A percentile compares a stretch with the other conserved stretches of the same genome.
Evolutionary conservation across 163 green algal species (phyloP).

Genomic region (Scenedesmus sp.): DNA sequence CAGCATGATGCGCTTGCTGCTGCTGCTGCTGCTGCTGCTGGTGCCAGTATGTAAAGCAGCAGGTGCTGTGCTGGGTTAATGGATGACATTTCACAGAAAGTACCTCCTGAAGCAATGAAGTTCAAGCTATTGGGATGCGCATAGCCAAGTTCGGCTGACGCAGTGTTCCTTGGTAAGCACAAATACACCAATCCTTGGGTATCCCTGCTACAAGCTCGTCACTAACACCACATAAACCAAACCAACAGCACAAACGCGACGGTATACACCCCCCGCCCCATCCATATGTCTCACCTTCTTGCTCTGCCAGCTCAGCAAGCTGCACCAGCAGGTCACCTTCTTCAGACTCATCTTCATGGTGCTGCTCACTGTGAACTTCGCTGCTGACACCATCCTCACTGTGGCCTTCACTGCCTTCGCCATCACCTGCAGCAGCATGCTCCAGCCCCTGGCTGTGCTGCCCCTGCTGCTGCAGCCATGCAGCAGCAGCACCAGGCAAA

Average conservation of each 20-base stretch:
- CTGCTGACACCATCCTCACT: background rate
- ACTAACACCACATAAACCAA: too few species aligned
- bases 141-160: too few species aligned
- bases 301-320: constrained; percentile 39
- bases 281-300: background rate
- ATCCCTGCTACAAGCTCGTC: too few species aligned
- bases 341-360: background rate
- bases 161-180: too few species aligned
- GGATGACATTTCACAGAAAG: too few species aligned
- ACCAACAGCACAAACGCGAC: too few species aligned
- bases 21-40: constrained; percentile 19
- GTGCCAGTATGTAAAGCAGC: background rate
- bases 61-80: background rate
- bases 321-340: constrained; percentile 42
- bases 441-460: background rate
- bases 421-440: background rate
- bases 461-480: constrained; percentile 1
- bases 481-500: constrained; percentile 13
- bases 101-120: too few species aligned
- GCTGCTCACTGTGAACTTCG: background rate
- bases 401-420: background rate
- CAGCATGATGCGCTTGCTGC: constrained; percentile 6
- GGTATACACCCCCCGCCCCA: background rate
- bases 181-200: too few species aligned
- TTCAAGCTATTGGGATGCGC: too few species aligned